phyloP scores from a whole-genome alignment of 2,329 filamentous ascomycete genomes.

The Triangularia setosa region DNA sequence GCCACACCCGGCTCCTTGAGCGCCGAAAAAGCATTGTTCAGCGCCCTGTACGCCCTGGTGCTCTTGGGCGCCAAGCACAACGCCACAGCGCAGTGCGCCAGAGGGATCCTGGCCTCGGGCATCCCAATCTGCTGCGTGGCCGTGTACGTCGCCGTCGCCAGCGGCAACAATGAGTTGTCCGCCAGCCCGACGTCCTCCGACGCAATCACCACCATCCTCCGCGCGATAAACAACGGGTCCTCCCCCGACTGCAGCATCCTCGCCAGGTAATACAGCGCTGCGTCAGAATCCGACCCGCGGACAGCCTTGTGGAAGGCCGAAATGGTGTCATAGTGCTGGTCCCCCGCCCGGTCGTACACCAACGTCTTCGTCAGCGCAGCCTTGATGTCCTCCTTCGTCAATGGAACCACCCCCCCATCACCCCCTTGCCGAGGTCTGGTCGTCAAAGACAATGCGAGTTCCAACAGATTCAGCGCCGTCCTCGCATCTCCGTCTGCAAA shows the following conservation, averaged over 20 bases:
- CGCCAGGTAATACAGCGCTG: constrained; percentile 87
- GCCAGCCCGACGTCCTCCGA: constrained; percentile 91
- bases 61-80: constrained; percentile 79
- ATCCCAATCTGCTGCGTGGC: constrained; percentile 92
- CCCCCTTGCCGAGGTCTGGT: constrained; percentile 21
- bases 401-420: constrained; percentile 33
- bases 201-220: constrained; percentile 90
- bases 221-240: constrained; percentile 86
- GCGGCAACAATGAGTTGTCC: constrained; percentile 74
- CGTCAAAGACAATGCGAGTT: constrained; percentile 78
- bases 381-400: constrained; percentile 76
- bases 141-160: constrained; percentile 82
- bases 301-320: constrained; percentile 96
- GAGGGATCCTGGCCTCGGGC: constrained; percentile 88
- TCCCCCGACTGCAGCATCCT: constrained; percentile 95
- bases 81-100: constrained; percentile 83
- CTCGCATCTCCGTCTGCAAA: constrained; percentile 92
- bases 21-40: constrained; percentile 76
- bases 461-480: constrained; percentile 86
- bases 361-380: constrained; percentile 81
- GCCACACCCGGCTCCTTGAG: constrained; percentile 81
- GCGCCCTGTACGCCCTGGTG: constrained; percentile 76
- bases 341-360: constrained; percentile 90
- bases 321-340: constrained; percentile 97
- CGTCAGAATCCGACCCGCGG: constrained; percentile 80